These are phyloP conservation scores for Psilocybe cubensis DNA, from an alignment of 768 basidiomycete genomes.

Conservation along the genomic window DNA sequence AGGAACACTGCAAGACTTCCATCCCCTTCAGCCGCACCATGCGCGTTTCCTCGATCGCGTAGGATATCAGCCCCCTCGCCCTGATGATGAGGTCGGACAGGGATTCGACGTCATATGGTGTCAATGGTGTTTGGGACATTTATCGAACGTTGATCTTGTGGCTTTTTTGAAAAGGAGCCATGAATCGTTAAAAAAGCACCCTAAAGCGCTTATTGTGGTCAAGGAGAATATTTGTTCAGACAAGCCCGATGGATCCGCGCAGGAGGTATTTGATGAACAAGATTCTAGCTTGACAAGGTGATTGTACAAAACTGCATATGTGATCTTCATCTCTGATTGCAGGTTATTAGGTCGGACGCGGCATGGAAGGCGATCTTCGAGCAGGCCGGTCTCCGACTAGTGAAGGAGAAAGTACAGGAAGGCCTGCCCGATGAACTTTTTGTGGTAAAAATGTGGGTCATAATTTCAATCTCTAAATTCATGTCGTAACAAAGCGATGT, in stretches of 20 bases:
- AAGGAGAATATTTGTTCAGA: conserved; percentile 91
- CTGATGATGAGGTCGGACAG: conserved; percentile 49
- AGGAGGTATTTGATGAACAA: conserved; percentile 73
- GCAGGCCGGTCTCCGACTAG: conserved; percentile 70
- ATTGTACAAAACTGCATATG: background rate
- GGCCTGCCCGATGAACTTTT: conserved; percentile 86
- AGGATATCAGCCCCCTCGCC: conserved; percentile 55
- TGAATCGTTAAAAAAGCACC: conserved; percentile 51
- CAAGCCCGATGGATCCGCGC: conserved; percentile 46
- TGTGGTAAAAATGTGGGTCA: conserved; percentile 80
- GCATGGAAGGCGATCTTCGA: conserved; percentile 81
- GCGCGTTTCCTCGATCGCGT: conserved; percentile 63
- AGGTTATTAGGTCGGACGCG: conserved; percentile 67
- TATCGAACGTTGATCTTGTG: conserved; percentile 77
- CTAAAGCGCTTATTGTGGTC: conserved; percentile 72
- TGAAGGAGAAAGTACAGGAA: conserved; percentile 77
- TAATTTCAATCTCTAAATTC: background rate
- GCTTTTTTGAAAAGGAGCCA: conserved; percentile 71
- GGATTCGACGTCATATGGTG: conserved; percentile 94
- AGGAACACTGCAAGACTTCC: conserved; percentile 79
- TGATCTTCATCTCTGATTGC: conserved; percentile 5
- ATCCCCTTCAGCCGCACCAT: conserved; percentile 59
- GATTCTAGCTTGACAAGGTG: conserved; percentile 93
- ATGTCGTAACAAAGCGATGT: background rate
- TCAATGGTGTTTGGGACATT: conserved; percentile 95